Percentiles rank a stretch among this genome's conserved stretches.
phyloP scores from a whole-genome alignment of 1,139 yeast genomes.

The Saccharomyces hybrid region DNA sequence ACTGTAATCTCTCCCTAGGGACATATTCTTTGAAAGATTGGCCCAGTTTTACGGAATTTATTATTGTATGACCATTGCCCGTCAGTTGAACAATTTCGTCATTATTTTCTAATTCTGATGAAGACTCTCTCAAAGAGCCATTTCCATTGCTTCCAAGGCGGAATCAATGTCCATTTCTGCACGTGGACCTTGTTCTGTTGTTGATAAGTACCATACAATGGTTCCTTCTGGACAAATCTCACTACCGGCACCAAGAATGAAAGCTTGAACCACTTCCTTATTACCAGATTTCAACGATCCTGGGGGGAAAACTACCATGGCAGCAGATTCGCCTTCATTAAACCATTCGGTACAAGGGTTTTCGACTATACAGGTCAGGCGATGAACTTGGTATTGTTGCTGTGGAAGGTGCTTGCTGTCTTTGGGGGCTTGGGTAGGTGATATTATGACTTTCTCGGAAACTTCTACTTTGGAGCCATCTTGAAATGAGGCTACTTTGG shows the following conservation, averaged over 20 bases:
- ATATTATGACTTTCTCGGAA: conserved; percentile 64
- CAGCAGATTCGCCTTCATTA: conserved; percentile 71
- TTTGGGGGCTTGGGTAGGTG: conserved; percentile 64
- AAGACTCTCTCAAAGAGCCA: conserved; percentile 71
- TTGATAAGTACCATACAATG: conserved; percentile 82
- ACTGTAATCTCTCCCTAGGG: conserved; percentile 71
- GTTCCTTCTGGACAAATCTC: conserved; percentile 89
- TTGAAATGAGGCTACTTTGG: conserved; percentile 60
- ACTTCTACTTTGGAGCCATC: conserved; percentile 73
- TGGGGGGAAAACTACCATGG: conserved; percentile 92
- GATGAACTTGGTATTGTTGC: conserved; percentile 50
- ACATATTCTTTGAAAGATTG: conserved; percentile 76
- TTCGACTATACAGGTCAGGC: conserved; percentile 75
- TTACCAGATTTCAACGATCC: conserved; percentile 63
- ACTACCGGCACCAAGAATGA: conserved; percentile 81
- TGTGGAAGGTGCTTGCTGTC: conserved; percentile 32
- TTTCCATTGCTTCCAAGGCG: conserved; percentile 74
- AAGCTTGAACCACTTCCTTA: conserved; percentile 68
- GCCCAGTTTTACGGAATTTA: conserved; percentile 79
- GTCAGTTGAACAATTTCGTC: conserved; percentile 51
- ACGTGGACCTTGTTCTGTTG: conserved; percentile 60
- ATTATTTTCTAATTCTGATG: conserved; percentile 44
- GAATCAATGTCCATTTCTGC: conserved; percentile 75
- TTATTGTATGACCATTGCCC: conserved; percentile 57
- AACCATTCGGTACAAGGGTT: conserved; percentile 91